Evolutionary conservation across 2,329 filamentous ascomycete genomes (phyloP), one percentile per base, ranked within the genome.

Genomic region (Aspergillus hiratsukae): DNA sequence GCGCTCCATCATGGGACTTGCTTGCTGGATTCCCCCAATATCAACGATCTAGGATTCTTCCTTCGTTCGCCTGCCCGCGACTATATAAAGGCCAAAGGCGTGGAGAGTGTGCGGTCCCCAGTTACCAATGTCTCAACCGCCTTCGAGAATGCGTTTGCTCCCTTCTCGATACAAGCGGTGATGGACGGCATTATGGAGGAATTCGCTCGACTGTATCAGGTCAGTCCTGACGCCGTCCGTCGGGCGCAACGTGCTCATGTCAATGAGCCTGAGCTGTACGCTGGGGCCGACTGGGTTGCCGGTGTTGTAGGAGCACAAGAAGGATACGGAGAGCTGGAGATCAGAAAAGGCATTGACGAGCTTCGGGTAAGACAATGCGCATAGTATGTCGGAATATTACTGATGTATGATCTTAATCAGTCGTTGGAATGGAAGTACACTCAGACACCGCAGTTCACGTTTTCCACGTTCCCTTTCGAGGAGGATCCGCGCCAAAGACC

Each of bases 1-100:
- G 88, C 91, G 7, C 79, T 99, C 56, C 94, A 99, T 73, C 94
- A 99, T 73, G 94, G 92, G 7, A 99, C 94, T 0, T 94, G 91
- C 66, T 80, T 99, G 46, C 79, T 97, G 2, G 80, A 82, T 35
- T 92, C 90, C 53, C 87, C 88, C 1, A 89, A 96, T 68, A 77
- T 97, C 45, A 72, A 77, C 29, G 75, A 79, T 43, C 88, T 97
- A 28, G 84, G 86, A 1, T 75, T 81, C 2, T 85, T 93, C 66
- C 74, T 99, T 61, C 82, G 84, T 23, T 91, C 90, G n/a, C 90
- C 91, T 0, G 90, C 88, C 0, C 87, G 86, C 63, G 80, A 81
- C 0, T 92, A 84, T 68, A 87, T 97, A 67, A 85, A 85, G 59
- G 90, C 90, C 0, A 87, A 88, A 58, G 94, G 94, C 0, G 92